Base-by-base conservation (phyloP, 2,329 filamentous ascomycete genomes). In the Calonectria crousiana region DNA sequence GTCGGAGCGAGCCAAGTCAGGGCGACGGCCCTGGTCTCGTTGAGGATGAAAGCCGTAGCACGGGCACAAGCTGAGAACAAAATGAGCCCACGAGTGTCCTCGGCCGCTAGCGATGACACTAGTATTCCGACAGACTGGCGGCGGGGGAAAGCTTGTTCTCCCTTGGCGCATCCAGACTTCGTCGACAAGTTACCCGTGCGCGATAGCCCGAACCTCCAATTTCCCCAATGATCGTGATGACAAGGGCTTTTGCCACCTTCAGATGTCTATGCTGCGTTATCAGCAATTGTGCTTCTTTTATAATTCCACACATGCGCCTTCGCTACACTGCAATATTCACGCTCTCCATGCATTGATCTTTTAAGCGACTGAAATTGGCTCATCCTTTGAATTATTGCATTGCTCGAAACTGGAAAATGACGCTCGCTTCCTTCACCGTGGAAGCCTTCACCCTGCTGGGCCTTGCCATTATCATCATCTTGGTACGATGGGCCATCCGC, bases 401-500 rank as follows among this genome's bases (percentile, higher is more conserved):
- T 23, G n/a, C 20, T 23, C 44, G n/a, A 4, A 23, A 5, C 38
- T 23, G 14, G 14, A 30, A 16, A 34, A 56, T 56, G 51, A 36
- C 30, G 6, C 13, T n/a, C 20, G 30, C 30, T 14, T 34, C 52
- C 16, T 79, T 80, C 41, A 66, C 68, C 11, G 72, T 65, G 34
- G 79, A 80, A 67, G 78, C 77, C 6, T 79, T 78, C 26, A 85
- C 87, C 13, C 84, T 91, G 16, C 82, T 90, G 23, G 86, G 81
- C 1, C 74, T 90, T 34, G 88, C 87, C 28, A 81, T 89, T 23
- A 67, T 84, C 47, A 78, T 90, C 62, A 89, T 91, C 34, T 79
- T 79, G 20, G 78, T 91, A 10, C 86, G 90, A 41, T 85, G 86
- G 2, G 86, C 85, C 53, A 86, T 88, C 9, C 84, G 90, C 70